Conservation (phyloP, 2,329 filamentous ascomycete species). For the Pochonia chlamydosporia region DNA sequence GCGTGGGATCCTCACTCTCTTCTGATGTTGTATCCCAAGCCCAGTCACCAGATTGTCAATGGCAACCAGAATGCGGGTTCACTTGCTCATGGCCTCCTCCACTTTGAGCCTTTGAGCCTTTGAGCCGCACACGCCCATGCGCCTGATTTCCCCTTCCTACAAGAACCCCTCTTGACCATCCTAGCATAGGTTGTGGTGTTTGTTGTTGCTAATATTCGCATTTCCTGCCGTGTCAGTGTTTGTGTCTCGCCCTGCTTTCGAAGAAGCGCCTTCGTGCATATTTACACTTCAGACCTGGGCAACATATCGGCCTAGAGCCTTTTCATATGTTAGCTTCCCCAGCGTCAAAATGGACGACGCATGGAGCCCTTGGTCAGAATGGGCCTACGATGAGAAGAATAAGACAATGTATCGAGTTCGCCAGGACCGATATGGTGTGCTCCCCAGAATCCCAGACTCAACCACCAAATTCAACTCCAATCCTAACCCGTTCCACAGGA, state of each 20-base stretch:
- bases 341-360: constrained; percentile 5
- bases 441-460: background rate
- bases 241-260: background rate
- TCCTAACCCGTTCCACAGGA: background rate
- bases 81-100: constrained; percentile 1
- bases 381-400: constrained; percentile 16
- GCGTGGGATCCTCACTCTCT: background rate
- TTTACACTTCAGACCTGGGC: constrained; percentile 4
- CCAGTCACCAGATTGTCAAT: background rate
- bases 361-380: constrained; percentile 22
- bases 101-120: background rate
- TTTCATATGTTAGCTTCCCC: background rate
- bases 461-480: background rate
- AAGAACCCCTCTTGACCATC: constrained; percentile 10
- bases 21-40: background rate
- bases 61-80: background rate
- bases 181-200: background rate
- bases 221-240: background rate
- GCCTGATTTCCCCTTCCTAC: constrained; percentile 5
- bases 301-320: constrained; percentile 4
- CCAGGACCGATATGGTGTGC: constrained; percentile 9
- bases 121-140: constrained; percentile 10
- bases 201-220: background rate
- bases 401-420: constrained; percentile 18
- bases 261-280: background rate